phyloP scores from a whole-genome alignment of 2,329 filamentous ascomycete genomes.

The Bipolaris gigantea region DNA sequence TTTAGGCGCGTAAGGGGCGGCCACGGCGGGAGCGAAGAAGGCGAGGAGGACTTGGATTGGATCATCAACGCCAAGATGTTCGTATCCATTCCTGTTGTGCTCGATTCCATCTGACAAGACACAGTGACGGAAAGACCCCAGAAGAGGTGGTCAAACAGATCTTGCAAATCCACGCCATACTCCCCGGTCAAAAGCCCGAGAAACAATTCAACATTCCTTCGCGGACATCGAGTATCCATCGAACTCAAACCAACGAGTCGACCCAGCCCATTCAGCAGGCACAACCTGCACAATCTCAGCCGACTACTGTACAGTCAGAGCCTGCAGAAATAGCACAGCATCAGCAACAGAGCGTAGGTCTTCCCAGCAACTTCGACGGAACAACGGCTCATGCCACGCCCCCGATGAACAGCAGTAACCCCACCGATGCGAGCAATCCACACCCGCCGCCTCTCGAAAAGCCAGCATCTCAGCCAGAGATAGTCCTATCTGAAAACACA shows the following conservation, averaged over 20 bases:
- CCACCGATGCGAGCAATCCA: constrained; percentile 8
- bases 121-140: constrained; percentile 62
- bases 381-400: constrained; percentile 36
- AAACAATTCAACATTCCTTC: constrained; percentile 60
- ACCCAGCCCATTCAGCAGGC: constrained; percentile 8
- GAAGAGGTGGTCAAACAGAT: constrained; percentile 79
- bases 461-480: constrained; percentile 6
- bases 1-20: constrained; percentile 77
- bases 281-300: constrained; percentile 7
- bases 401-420: constrained; percentile 8
- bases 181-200: constrained; percentile 70
- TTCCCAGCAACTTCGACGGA: constrained; percentile 57
- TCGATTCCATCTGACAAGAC: constrained; percentile 8
- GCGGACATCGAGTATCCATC: constrained; percentile 43
- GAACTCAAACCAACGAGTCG: constrained; percentile 10
- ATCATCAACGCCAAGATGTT: constrained; percentile 88
- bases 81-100: constrained; percentile 31
- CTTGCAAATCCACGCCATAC: constrained; percentile 79
- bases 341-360: constrained; percentile 51
- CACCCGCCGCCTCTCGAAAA: constrained; percentile 11
- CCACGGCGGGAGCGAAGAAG: constrained; percentile 71
- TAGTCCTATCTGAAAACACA: constrained; percentile 9
- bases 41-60: constrained; percentile 90
- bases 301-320: constrained; percentile 6
- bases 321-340: constrained; percentile 10